A percentile compares a stretch with the other conserved stretches of the same genome.
Conservation (phyloP, 2,329 filamentous ascomycete genomes). For the Ambrosiella cleistominuta region DNA sequence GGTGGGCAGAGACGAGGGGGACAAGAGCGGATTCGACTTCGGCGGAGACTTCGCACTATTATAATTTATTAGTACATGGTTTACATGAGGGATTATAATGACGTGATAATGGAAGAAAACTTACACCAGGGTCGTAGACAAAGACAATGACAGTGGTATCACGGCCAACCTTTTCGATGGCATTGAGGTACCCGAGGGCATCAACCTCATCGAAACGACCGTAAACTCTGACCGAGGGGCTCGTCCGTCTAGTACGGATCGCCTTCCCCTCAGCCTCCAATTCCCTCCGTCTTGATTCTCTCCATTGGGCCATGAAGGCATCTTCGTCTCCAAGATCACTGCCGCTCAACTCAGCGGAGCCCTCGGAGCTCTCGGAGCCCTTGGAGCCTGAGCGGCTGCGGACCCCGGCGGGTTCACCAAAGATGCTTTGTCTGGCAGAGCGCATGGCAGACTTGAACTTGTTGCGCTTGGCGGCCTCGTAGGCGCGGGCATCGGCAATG, state of each 20-base stretch:
- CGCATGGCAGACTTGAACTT: constrained; percentile 37
- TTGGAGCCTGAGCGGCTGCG: constrained; percentile 20
- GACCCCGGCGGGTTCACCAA: constrained; percentile 26
- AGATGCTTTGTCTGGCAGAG: constrained; percentile 36
- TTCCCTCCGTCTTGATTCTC: constrained; percentile 61
- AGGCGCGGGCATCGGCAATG: constrained; percentile 66
- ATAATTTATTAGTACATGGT: constrained; percentile 15
- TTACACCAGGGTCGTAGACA: constrained; percentile 75
- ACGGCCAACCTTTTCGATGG: constrained; percentile 71
- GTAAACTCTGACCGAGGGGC: constrained; percentile 60
- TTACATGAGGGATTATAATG: not conserved
- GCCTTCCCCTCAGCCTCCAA: constrained; percentile 43
- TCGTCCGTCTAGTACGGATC: constrained; percentile 49
- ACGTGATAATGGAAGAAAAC: constrained; percentile 17
- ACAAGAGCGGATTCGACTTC: constrained; percentile 63
- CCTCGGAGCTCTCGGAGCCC: constrained; percentile 29
- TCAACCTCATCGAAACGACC: constrained; percentile 72
- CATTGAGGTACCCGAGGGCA: constrained; percentile 83
- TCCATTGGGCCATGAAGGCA: constrained; percentile 68
- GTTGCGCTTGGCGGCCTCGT: constrained; percentile 45
- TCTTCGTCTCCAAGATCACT: constrained; percentile 45
- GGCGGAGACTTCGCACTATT: constrained; percentile 58
- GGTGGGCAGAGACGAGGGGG: constrained; percentile 54
- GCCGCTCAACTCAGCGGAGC: constrained; percentile 19
- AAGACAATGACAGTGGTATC: constrained; percentile 83